phyloP scores from a whole-genome alignment of 805 yeast genomes.

The Schwanniomyces occidentalis region DNA sequence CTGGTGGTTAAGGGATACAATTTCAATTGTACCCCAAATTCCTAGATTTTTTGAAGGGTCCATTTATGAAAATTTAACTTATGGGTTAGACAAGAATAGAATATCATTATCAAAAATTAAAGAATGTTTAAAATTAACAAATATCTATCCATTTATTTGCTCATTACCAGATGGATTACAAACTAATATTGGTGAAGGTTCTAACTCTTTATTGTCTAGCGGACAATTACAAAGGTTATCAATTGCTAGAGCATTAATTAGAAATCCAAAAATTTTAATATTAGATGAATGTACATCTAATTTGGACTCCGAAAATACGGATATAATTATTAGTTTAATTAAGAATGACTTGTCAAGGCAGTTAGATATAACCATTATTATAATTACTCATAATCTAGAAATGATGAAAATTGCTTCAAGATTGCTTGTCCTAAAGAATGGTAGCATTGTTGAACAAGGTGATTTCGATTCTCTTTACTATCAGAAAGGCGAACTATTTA shows the following conservation, averaged over 20 bases:
- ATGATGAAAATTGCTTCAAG: slow-evolving; percentile 61
- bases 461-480: slow-evolving; percentile 22
- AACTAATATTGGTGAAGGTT: slow-evolving; percentile 50
- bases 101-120: slow-evolving; percentile 30
- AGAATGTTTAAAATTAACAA: slow-evolving; percentile 44
- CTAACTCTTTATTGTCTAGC: slow-evolving; percentile 62
- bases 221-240: slow-evolving; percentile 90
- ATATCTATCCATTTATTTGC: slow-evolving; percentile 54
- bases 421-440: slow-evolving; percentile 49
- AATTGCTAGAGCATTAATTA: slow-evolving; percentile 75
- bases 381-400: slow-evolving; percentile 74
- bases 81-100: slow-evolving; percentile 45
- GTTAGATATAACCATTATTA: slow-evolving; percentile 41
- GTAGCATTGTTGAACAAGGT: slow-evolving; percentile 50
- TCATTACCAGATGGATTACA: slow-evolving; percentile 58
- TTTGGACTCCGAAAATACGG: slow-evolving; percentile 65
- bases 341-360: slow-evolving; percentile 25
- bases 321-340: slow-evolving; percentile 51
- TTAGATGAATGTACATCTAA: slow-evolving; percentile 93
- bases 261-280: slow-evolving; percentile 64
- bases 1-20: slow-evolving; percentile 47
- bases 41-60: slow-evolving; percentile 74
- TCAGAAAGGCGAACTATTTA: slow-evolving; percentile 24
- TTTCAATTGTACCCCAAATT: slow-evolving; percentile 75
- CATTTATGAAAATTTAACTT: slow-evolving; percentile 66